A percentile compares a stretch with the other conserved stretches of the same genome.
phyloP scores from a whole-genome alignment of 345 rosid species.

The Eucalyptus pauciflora region DNA sequence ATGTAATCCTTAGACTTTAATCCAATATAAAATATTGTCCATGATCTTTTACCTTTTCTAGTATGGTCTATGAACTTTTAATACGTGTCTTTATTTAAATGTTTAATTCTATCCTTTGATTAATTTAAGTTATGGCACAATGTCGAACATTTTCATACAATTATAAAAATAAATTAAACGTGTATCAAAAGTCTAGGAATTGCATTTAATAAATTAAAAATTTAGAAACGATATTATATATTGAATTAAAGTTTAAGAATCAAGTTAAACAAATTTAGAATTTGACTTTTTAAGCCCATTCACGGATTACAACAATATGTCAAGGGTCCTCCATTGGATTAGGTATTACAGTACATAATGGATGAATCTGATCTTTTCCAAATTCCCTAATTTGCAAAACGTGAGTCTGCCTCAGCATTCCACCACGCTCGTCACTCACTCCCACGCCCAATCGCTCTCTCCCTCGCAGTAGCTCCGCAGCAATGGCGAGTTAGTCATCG shows the following conservation, averaged over 20 bases:
- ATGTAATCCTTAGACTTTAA: not conserved
- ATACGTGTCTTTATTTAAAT: accelerated
- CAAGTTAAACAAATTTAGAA: no score
- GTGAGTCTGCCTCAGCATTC: not conserved
- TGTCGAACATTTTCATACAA: not conserved
- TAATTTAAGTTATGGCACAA: accelerated
- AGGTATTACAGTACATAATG: not conserved
- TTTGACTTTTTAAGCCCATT: not conserved
- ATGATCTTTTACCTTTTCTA: no score
- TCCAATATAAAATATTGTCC: no score
- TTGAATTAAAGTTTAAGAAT: no score
- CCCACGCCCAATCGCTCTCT: not conserved
- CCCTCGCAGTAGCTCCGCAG: not conserved
- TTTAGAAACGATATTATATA: no score
- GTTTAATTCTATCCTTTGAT: accelerated
- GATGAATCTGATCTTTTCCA: not conserved
- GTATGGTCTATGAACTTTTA: no score
- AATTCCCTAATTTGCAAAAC: not conserved
- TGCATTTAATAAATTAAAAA: no score
- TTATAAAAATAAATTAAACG: no score
- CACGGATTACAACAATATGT: not conserved
- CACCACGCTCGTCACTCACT: not conserved
- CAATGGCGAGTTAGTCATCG: not conserved
- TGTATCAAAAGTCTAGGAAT: no score
- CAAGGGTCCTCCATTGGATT: not conserved